Base-by-base conservation (phyloP, 139 green algal genomes). In the Pleodorina starrii region DNA sequence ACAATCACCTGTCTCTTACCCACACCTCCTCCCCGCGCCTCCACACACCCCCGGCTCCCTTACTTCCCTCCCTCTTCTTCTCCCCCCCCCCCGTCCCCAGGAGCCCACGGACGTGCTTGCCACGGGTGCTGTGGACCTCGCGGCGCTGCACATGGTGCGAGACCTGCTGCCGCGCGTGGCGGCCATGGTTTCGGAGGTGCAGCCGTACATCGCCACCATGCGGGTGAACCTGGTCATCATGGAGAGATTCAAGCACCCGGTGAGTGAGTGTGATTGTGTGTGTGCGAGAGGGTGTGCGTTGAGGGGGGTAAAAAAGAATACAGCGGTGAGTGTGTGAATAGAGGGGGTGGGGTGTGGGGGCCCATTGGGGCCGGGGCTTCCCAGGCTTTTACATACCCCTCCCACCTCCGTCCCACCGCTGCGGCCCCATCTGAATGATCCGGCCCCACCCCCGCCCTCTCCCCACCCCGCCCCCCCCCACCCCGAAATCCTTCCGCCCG, bases 91-190 rank as follows among this genome's bases (percentile, higher is more conserved):
- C 51, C 51, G 14, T 17, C 17, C 51, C 35, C 89, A 90, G 89
- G 63, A 85, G 83, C 89, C 87, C 4, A 32, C 73, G 21, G 87
- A 91, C 44, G 25, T 91, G 35, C 82, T 88, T 16, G 82, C 63
- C 11, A 29, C 66, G 9, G 63, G 82, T 16, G 44, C 82, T 1
- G 66, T 80, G 44, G 82, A 88, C 82, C 63, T 88, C 63, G 63
- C 82, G 36, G 82, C 82, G 82, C 63, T 88, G 43, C 82, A 88
- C 66, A 27, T 25, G 44, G 63, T 88, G 32, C 82, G 82, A 0
- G 82, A 88, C 43, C 63, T 88, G 82, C 82, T 88, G 66, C 63
- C 66, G 19, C 63, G 63, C 10, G 44, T 88, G 19, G 36, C 82
- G 21, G 63, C 44, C 17, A 32, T 88, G 63, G 66, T 88, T 50